Percentiles rank a stretch among this genome's conserved stretches.
Conservation (phyloP, 2,329 filamentous ascomycete species). For the Triangularia setosa region DNA sequence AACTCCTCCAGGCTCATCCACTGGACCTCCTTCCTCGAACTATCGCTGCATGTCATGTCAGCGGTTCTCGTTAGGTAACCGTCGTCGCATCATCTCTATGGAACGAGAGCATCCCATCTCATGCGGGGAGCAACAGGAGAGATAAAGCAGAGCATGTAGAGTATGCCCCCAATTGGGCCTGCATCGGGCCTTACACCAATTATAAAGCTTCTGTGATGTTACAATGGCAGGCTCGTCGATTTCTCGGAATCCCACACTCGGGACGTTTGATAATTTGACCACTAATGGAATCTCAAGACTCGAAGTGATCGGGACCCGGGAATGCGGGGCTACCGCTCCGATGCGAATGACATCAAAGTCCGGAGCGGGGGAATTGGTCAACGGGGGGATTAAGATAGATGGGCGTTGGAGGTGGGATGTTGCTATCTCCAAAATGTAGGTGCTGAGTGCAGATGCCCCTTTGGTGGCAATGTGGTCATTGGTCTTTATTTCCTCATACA, state of each 20-base stretch:
- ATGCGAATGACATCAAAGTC: conserved; percentile 11
- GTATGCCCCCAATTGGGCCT: conserved; percentile 7
- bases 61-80: conserved; percentile 21
- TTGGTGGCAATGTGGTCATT: background rate
- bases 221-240: conserved; percentile 9
- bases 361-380: conserved; percentile 13
- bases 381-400: background rate
- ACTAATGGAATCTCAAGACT: conserved; percentile 17
- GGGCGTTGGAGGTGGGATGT: background rate
- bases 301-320: conserved; percentile 9
- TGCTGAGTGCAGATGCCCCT: background rate
- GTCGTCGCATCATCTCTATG: conserved; percentile 1
- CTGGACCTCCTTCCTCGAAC: background rate
- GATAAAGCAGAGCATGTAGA: conserved; percentile 17
- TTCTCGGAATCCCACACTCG: conserved; percentile 10
- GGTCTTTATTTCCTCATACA: background rate
- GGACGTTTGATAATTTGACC: conserved; percentile 12
- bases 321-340: background rate
- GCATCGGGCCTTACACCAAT: background rate
- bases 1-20: background rate
- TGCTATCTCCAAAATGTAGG: background rate
- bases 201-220: background rate
- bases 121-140: conserved; percentile 14
- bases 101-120: background rate
- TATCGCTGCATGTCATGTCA: conserved; percentile 14